phyloP scores from a whole-genome alignment of 495 filamentous ascomycete species.

The Neurospora africana region DNA sequence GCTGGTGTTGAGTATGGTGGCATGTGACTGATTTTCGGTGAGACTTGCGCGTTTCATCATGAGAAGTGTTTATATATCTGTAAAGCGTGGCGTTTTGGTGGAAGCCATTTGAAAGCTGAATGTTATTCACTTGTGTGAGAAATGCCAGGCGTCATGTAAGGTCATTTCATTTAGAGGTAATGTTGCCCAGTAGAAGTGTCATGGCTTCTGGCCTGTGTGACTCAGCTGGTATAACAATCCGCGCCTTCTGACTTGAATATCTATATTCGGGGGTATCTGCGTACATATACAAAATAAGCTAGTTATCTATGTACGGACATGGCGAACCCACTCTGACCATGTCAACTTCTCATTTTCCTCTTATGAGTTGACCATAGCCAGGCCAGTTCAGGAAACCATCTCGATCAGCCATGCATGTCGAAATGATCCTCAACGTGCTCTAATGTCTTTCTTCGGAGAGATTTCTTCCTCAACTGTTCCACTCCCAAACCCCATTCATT shows the following conservation, averaged over 20 bases:
- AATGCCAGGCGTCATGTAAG: not conserved
- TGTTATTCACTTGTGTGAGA: not conserved
- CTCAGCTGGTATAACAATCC: not conserved
- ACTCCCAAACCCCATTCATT: not conserved
- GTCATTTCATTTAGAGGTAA: not conserved
- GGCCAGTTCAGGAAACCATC: not conserved
- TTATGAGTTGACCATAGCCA: not conserved
- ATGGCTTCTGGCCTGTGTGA: not conserved
- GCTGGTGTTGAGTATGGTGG: not conserved
- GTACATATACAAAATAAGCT: not conserved
- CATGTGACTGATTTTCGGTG: not conserved
- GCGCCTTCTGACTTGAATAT: not conserved
- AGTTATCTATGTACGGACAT: not conserved
- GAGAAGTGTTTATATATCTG: not conserved
- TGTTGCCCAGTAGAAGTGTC: not conserved
- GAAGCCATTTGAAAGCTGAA: not conserved
- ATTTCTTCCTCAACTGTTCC: not conserved
- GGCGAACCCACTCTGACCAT: not conserved
- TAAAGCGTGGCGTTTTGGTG: not conserved
- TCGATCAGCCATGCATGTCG: not conserved
- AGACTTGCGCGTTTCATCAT: not conserved
- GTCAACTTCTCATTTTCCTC: not conserved
- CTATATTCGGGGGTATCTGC: not conserved
- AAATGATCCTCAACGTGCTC: not conserved
- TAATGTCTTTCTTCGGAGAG: not conserved